Base-by-base conservation (phyloP, 805 yeast genomes). In the Metschnikowia anglica region DNA sequence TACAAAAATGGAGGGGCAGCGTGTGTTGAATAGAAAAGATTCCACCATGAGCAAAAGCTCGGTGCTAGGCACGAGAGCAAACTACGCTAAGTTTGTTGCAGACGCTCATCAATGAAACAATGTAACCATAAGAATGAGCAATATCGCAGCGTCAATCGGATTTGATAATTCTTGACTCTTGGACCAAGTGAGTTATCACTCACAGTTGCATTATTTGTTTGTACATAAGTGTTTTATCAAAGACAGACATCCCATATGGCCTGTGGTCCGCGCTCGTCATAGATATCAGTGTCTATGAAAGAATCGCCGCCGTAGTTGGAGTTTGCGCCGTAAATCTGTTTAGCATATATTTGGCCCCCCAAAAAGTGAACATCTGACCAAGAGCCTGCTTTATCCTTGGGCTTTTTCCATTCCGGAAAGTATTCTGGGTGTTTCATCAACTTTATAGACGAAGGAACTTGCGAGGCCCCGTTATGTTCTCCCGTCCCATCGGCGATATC, bases 331-430 rank as follows among this genome's bases (percentile, higher is more conserved):
- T 85, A 90, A 11, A 87, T 78, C 67, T 88, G 96, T 63, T 87
- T 88, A 15, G 96, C 80, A 33, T 88, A 83, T 37, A 90, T 85
- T 63, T 88, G 87, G 2, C 86, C 95, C 2, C 98, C 98, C 48
- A 90, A 67, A 58, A 90, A 88, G 45, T 80, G 74, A 24, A 83
- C 79, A 52, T 87, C 89, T 44, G 83, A 81, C 76, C 76, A 70
- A 20, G 84, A 83, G 1, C 91, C 89, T 28, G 66, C 64, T 32
- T 46, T 54, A 21, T 66, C 72, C 56, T 68, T 68, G 6, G 75
- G 73, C 47, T 63, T 61, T 65, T 90, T 90, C 97, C 97, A 91
- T 52, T 88, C 96, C 1, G 96, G 87, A 66, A 91, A 91, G 63
- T 91, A 90, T 43, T 91, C 98, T 0, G 97, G 95, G 61, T 80